Evolutionary conservation across 1,139 yeast species (phyloP), one percentile per base, ranked within the genome.

Genomic region (Arxiozyma bovina): DNA sequence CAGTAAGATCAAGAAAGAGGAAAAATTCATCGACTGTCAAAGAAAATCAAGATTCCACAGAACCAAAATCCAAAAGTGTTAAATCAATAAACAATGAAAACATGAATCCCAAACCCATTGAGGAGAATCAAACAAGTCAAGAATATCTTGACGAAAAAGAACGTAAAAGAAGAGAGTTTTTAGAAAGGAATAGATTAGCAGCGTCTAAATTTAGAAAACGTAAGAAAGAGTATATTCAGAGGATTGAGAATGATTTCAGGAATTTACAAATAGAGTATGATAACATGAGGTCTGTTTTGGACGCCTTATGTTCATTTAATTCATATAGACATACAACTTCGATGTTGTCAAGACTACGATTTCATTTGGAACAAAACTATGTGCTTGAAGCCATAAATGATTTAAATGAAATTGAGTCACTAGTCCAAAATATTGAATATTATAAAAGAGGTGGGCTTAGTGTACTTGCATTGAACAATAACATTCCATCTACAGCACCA

Each of bases 201-300:
- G 99, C 99, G 0, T 83, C 94, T 44, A 91, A 90, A 70, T 94
- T 98, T 74, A 81, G 99, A 56, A 96, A 88, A 70, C 80, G 97
- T 53, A 94, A 93, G 77, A 93, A 94, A 73, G 91, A 88, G 67
- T 85, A 87, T 76, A 79, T 89, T 47, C 84, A 81, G 56, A 86
- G 85, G 61, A 84, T 93, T 80, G 96, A 91, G 68, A 82, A 78
- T 50, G 95, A 90, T 66, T 76, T 79, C 69, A 77, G 77, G 41
- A 84, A 80, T 62, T 88, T 83, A 68, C 78, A 88, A 22, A 70
- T 77, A 17, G 94, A 91, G 55, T 90, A 88, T 70, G 79, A 85
- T 45, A 81, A 81, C 51, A 72, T 90, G 54, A 78, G 83, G 4
- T 51, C 53, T 4, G 58, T 60, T 17, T 54, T 62, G 48, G 63